A percentile compares a stretch with the other conserved stretches of the same genome.
Conservation (phyloP, 441 rosid genomes). For the Viola pubescens region DNA sequence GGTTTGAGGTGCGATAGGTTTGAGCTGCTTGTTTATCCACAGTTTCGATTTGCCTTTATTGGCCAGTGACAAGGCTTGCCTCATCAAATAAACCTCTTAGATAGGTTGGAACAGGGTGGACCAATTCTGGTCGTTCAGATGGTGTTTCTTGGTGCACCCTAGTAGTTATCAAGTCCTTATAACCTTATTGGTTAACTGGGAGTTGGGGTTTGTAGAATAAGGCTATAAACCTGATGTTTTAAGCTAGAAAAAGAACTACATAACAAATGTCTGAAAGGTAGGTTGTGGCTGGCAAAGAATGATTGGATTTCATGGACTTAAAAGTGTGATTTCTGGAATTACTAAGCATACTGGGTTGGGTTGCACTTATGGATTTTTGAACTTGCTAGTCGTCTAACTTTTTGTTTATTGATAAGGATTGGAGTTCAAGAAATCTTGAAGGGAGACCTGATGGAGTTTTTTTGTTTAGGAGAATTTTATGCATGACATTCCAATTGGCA, state of each 20-base stretch:
- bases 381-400: not conserved
- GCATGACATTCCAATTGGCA: no score
- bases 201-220: no score
- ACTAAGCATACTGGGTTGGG: not conserved
- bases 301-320: not conserved
- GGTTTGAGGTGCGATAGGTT: no score
- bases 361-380: not conserved
- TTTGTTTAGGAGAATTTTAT: not conserved
- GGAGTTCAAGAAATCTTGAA: not conserved
- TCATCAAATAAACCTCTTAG: no score
- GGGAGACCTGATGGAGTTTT: not conserved
- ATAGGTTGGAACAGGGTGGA: no score
- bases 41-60: no score
- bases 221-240: not conserved
- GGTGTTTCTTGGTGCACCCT: not conserved
- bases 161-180: not conserved
- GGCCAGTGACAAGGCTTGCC: no score
- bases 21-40: no score
- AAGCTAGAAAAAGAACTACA: not conserved
- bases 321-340: not conserved
- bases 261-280: no score
- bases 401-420: not conserved
- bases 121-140: no score
- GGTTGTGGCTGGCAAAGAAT: constrained; percentile 2
- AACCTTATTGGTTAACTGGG: not conserved